phyloP scores from a whole-genome alignment of 495 filamentous ascomycete genomes.

The Tetracladium setigerum region DNA sequence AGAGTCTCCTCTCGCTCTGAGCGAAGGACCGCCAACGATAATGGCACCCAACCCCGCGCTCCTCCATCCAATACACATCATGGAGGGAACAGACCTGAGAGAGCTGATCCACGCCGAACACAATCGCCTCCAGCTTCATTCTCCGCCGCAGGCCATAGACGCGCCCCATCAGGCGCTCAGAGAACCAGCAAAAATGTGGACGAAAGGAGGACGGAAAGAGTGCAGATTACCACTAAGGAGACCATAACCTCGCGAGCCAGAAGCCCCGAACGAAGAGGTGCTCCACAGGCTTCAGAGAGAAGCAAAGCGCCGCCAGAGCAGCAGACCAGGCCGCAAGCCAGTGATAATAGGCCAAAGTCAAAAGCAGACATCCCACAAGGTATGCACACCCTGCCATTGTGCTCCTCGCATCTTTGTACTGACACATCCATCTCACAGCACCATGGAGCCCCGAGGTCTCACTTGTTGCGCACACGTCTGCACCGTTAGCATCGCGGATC shows the following conservation, averaged over 20 bases:
- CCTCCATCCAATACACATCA: conserved; percentile 10
- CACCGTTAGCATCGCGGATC: conserved; percentile 79
- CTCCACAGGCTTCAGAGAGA: conserved; percentile 17
- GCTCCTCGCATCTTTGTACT: neutral
- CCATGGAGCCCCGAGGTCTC: conserved; percentile 78
- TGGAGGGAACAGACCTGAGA: conserved; percentile 10
- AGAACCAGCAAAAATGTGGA: conserved; percentile 14
- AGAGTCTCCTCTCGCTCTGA: conserved; percentile 18
- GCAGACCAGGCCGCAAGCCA: conserved; percentile 10
- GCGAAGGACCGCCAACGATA: conserved; percentile 17
- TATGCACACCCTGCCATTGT: conserved; percentile 1
- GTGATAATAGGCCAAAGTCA: conserved; percentile 13
- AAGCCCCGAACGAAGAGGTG: conserved; percentile 57
- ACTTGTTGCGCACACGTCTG: conserved; percentile 75
- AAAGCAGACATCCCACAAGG: conserved; percentile 17
- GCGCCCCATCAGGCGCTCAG: conserved; percentile 16
- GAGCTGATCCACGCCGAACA: conserved; percentile 12
- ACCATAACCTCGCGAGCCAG: conserved; percentile 51
- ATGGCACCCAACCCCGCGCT: conserved; percentile 18
- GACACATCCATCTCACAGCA: conserved; percentile 1
- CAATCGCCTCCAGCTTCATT: conserved; percentile 19
- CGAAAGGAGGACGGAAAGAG: conserved; percentile 36
- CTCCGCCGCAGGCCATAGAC: conserved; percentile 12
- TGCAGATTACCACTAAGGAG: conserved; percentile 57
- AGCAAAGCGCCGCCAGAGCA: conserved; percentile 5